Evolutionary conservation across 2,329 filamentous ascomycete genomes (phyloP).

Genomic region (Didymella keratinophila): DNA sequence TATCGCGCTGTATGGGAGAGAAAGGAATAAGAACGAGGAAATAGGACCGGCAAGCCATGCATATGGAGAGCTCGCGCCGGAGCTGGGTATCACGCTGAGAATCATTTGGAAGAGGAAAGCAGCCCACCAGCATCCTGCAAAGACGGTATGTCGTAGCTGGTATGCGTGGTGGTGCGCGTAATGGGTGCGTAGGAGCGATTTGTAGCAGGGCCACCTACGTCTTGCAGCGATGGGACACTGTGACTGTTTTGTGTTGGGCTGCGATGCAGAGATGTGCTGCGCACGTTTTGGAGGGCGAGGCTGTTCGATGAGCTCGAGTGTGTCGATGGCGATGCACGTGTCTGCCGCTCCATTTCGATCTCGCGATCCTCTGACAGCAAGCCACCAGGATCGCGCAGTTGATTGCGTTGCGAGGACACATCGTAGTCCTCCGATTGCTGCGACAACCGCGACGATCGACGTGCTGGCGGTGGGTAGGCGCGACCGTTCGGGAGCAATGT

Average conservation of each 20-base stretch:
- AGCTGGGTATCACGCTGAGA: conserved; percentile 46
- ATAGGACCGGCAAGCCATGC: conserved; percentile 32
- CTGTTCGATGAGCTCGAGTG: conserved; percentile 27
- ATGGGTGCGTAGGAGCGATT: conserved; percentile 20
- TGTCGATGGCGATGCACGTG: conserved; percentile 23
- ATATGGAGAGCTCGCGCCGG: conserved; percentile 29
- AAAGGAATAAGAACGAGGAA: conserved; percentile 9
- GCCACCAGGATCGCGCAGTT: conserved; percentile 38
- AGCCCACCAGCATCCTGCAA: conserved; percentile 47
- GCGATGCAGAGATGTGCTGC: conserved; percentile 25
- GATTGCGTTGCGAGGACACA: conserved; percentile 32
- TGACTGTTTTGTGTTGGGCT: conserved; percentile 35
- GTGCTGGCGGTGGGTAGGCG: conserved; percentile 34
- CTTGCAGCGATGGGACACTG: conserved; percentile 39
- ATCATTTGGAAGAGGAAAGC: conserved; percentile 34
- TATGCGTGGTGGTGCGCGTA: conserved; percentile 34
- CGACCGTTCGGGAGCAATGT: conserved; percentile 34
- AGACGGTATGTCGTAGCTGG: conserved; percentile 35
- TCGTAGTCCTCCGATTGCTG: conserved; percentile 48
- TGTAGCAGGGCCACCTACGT: conserved; percentile 41
- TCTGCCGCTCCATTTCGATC: conserved; percentile 25
- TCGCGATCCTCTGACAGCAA: conserved; percentile 39
- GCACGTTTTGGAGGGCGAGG: conserved; percentile 20
- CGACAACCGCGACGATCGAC: conserved; percentile 44
- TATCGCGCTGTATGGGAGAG: conserved; percentile 28